These are phyloP conservation scores for Cercospora nicotianae DNA, from an alignment of 2,329 filamentous ascomycete genomes.

Conservation along the genomic window DNA sequence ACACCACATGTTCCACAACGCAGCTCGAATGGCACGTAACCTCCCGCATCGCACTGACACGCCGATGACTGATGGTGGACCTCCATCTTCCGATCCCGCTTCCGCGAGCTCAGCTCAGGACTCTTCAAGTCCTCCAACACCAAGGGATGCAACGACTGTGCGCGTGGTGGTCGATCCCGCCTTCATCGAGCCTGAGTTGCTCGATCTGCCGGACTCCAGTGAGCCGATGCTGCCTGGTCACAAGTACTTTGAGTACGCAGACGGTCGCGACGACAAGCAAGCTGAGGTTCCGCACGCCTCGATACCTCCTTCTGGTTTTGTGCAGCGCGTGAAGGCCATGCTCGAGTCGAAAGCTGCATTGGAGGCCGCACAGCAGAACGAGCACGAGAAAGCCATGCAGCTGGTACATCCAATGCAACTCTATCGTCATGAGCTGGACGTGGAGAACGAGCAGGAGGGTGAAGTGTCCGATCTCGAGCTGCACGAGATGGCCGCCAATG, in stretches of 20 bases:
- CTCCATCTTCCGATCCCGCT: conserved; percentile 47
- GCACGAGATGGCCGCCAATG: conserved; percentile 37
- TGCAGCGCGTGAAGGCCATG: conserved; percentile 46
- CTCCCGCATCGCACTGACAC: conserved; percentile 38
- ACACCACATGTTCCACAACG: conserved; percentile 39
- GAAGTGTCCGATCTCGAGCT: conserved; percentile 31
- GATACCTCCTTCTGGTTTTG: conserved; percentile 42
- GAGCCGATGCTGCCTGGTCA: conserved; percentile 37
- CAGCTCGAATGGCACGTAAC: conserved; percentile 36
- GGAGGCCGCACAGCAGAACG: conserved; percentile 30
- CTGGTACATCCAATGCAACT: conserved; percentile 18
- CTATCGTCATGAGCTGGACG: conserved; percentile 23
- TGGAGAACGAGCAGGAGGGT: conserved; percentile 21
- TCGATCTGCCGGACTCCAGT: conserved; percentile 39
- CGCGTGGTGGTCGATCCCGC: conserved; percentile 40
- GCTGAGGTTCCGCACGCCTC: conserved; percentile 36
- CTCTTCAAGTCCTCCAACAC: conserved; percentile 43
- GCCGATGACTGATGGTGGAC: conserved; percentile 42
- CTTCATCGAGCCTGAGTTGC: conserved; percentile 38
- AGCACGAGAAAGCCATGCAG: conserved; percentile 24
- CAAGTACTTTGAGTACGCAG: conserved; percentile 40
- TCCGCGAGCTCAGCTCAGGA: conserved; percentile 43
- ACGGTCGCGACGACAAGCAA: conserved; percentile 39
- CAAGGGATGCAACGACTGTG: conserved; percentile 41
- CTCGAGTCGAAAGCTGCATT: conserved; percentile 43